Base-by-base conservation (phyloP, 805 yeast species). In the Blastobotrys peoriensis region DNA sequence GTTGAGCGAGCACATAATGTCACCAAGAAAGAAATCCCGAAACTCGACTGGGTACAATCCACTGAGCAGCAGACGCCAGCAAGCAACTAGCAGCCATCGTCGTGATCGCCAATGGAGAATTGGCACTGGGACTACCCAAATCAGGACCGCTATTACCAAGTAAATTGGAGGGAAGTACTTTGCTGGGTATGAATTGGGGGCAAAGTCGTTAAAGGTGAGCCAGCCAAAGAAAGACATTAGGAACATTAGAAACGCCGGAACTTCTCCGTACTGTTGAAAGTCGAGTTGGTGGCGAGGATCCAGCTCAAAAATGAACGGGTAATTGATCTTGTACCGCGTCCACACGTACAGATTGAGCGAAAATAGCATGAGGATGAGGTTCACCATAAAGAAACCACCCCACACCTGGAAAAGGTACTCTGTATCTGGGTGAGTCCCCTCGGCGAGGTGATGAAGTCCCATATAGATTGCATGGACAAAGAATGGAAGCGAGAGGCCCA, bases 31-130 rank as follows among this genome's bases (percentile, higher is more conserved):
- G 70, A 93, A 91, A 64, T 93, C 98, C 45, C 89, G 74, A 60
- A 93, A 93, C 65, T 91, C 98, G 43, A 93, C 97, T 0, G 98
- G 96, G 57, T 83, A 93, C 35, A 88, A 69, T 0, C 98, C 98
- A 1, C 95, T 83, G 6, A 85, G 69, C 0, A 82, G 25, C 40
- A 93, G 66, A 57, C 98, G 71, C 72, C 89, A 76, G 1, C 81
- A 45, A 0, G 94, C 80, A 10, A 80, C 65, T 16, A 82, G 68
- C 2, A 91, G 56, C 97, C 97, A 93, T 46, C 71, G 71, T 52
- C 97, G 73, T 6, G 95, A 73, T n/a, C 75, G 64, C 30, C 75
- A 70, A 55, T 69, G 80, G 35, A 79, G 63, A 2, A 74, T 67
- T 40, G 73, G 69, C 6, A 80, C 68, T 0, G 96, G 96, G 63